Conservation (phyloP, 1,284 basidiomycete genomes). For the Apiotrichum domesticum region DNA sequence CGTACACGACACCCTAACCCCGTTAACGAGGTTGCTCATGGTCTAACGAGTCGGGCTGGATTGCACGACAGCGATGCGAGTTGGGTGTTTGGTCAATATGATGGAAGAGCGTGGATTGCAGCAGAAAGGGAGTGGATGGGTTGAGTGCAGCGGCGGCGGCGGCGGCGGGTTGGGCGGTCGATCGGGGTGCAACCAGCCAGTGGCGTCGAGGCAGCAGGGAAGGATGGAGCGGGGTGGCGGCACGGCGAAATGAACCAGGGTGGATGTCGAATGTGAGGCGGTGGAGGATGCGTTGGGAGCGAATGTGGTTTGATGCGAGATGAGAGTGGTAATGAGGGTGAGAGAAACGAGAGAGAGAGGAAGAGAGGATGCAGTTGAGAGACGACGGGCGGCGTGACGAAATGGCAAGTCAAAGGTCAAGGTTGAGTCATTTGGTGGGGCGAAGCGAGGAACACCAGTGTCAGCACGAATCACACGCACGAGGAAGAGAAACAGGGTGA, state of each 20-base stretch:
- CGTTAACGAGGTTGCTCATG: slow-evolving; percentile 58
- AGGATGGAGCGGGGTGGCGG: too few species aligned
- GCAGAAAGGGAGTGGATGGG: not conserved
- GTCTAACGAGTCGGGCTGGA: not conserved
- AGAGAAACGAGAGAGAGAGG: not conserved
- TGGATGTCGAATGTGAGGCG: not conserved
- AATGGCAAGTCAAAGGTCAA: too few species aligned
- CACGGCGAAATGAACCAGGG: too few species aligned
- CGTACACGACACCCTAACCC: slow-evolving; percentile 82
- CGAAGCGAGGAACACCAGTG: too few species aligned
- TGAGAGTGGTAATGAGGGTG: not conserved
- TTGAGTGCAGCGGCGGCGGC: not conserved
- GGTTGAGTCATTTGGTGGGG: too few species aligned
- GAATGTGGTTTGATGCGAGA: not conserved
- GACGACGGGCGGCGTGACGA: not conserved
- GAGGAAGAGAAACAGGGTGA: too few species aligned
- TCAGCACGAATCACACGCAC: too few species aligned
- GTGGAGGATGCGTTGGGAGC: not conserved
- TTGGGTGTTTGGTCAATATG: too few species aligned
- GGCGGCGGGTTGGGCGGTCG: not conserved
- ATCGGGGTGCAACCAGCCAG: not conserved
- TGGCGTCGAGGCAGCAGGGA: not conserved
- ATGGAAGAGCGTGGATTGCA: not conserved
- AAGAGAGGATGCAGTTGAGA: not conserved
- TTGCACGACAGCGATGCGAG: not conserved